These are phyloP conservation scores for Malassezia dermatis DNA, from an alignment of 1,284 basidiomycete species.

Conservation along the genomic window DNA sequence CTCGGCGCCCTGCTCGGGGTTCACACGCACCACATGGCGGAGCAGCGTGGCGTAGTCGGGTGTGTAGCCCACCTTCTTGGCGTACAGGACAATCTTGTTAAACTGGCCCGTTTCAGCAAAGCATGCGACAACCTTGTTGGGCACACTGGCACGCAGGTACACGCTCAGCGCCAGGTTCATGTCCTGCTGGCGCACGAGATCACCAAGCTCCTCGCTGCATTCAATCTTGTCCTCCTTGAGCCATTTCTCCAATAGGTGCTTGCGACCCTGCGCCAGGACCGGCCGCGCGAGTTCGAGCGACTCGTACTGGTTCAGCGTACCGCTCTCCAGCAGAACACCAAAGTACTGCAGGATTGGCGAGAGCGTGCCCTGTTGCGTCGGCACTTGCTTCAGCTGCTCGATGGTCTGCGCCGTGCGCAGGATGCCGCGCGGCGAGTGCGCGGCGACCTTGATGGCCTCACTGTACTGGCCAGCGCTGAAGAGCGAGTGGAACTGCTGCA, in stretches of 20 bases:
- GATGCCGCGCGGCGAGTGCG: slow-evolving; percentile 92
- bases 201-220: slow-evolving; percentile 95
- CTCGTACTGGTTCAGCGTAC: slow-evolving; percentile 92
- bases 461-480: slow-evolving; percentile 82
- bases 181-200: slow-evolving; percentile 87
- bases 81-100: slow-evolving; percentile 95
- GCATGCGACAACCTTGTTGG: slow-evolving; percentile 93
- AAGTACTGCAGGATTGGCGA: slow-evolving; percentile 98
- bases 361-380: slow-evolving; percentile 75
- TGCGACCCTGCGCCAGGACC: slow-evolving; percentile 89
- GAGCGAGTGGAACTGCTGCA: slow-evolving; percentile 87
- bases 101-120: slow-evolving; percentile 98
- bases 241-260: slow-evolving; percentile 98
- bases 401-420: slow-evolving; percentile 90
- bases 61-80: slow-evolving; percentile 89
- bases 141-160: slow-evolving; percentile 92
- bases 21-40: slow-evolving; percentile 92
- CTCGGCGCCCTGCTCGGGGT: slow-evolving; percentile 95
- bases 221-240: slow-evolving; percentile 99
- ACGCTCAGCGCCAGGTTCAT: slow-evolving; percentile 98
- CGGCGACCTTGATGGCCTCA: slow-evolving; percentile 97
- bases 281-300: slow-evolving; percentile 92
- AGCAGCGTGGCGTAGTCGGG: slow-evolving; percentile 92
- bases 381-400: slow-evolving; percentile 93
- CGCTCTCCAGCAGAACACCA: slow-evolving; percentile 92